These are phyloP conservation scores for Ogataea henricii DNA, from an alignment of 805 yeast species.

Conservation along the genomic window DNA sequence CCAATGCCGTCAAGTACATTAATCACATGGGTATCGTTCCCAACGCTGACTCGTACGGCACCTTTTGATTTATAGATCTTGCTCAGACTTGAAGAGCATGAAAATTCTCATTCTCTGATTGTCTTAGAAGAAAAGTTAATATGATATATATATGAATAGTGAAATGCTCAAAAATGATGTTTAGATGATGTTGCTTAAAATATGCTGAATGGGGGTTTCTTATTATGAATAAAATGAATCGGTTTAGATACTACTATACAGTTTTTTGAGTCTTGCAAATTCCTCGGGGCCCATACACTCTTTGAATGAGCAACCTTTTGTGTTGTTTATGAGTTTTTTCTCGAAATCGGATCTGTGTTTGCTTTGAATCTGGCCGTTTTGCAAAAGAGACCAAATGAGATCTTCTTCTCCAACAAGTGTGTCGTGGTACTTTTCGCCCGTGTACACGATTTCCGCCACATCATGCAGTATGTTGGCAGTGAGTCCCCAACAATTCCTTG, in stretches of 20 bases:
- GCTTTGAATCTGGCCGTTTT: conserved; percentile 53
- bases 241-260: conserved; percentile 37
- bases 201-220: too few species aligned
- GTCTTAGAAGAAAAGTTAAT: background rate
- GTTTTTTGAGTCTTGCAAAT: conserved; percentile 41
- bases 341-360: conserved; percentile 56
- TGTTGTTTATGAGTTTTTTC: conserved; percentile 47
- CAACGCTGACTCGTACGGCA: conserved; percentile 29
- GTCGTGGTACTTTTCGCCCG: conserved; percentile 36
- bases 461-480: conserved; percentile 81
- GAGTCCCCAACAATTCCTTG: conserved; percentile 80
- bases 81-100: background rate
- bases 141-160: too few species aligned
- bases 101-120: background rate
- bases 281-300: conserved; percentile 48
- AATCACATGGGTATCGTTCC: conserved; percentile 57
- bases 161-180: too few species aligned
- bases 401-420: conserved; percentile 62
- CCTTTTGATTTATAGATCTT: conserved; percentile 7
- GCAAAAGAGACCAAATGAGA: conserved; percentile 53
- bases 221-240: too few species aligned
- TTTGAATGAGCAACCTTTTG: conserved; percentile 44
- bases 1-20: conserved; percentile 56
- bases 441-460: conserved; percentile 56
- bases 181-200: too few species aligned